phyloP scores from a whole-genome alignment of 768 basidiomycete species.

The Serendipita sp. region DNA sequence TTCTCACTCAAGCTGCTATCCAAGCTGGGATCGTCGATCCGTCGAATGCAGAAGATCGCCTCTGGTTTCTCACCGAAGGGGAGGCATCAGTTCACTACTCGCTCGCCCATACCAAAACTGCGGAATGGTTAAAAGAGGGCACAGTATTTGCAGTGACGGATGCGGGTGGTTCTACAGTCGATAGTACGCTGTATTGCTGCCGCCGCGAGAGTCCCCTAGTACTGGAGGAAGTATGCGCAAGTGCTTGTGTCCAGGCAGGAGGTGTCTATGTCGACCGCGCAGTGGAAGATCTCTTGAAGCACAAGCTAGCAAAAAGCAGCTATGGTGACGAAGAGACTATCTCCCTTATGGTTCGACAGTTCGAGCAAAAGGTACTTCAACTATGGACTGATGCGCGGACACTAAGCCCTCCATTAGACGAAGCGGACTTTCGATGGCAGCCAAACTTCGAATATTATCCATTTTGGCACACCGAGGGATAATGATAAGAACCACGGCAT shows the following conservation, averaged over 20 bases:
- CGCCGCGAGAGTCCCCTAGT: not conserved
- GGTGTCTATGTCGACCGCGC: not conserved
- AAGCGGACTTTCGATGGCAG: slow-evolving; percentile 8
- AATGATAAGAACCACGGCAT: slow-evolving; percentile 1
- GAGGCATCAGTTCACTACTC: slow-evolving; percentile 9
- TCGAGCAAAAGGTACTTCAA: not conserved
- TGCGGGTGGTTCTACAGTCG: not conserved
- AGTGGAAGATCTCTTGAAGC: not conserved
- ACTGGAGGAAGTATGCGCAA: no score
- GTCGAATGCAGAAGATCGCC: not conserved
- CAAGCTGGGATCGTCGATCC: not conserved
- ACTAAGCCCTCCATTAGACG: not conserved
- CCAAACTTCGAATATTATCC: not conserved
- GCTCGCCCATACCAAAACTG: not conserved
- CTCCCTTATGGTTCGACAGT: no score
- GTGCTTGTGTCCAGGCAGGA: not conserved
- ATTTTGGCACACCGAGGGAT: slow-evolving; percentile 4
- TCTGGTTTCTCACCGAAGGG: slow-evolving; percentile 8
- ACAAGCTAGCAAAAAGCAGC: no score
- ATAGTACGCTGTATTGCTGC: not conserved
- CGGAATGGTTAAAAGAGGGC: not conserved
- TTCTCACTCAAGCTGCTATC: not conserved
- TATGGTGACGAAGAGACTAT: not conserved
- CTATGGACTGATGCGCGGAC: not conserved
- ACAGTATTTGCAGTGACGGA: no score